Evolutionary conservation across 345 rosid species (phyloP).

Genomic region (Microthlaspi erraticum): DNA sequence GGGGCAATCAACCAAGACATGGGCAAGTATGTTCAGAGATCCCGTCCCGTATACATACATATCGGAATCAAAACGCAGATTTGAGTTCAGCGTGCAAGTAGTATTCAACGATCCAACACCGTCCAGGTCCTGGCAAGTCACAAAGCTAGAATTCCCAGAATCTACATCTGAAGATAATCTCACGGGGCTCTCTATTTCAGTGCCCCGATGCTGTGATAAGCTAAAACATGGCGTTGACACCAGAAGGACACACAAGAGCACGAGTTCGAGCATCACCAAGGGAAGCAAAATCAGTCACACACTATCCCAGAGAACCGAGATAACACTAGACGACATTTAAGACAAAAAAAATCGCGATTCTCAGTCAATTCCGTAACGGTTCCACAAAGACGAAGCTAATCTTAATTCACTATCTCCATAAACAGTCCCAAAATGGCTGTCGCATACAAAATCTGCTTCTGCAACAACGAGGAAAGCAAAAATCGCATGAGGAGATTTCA

Average conservation of each 20-base stretch:
- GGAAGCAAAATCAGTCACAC: slow-evolving; percentile 29
- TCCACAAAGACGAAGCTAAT: slow-evolving; percentile 13
- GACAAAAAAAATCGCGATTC: background rate
- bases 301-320: slow-evolving; percentile 25
- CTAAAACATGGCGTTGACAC: slow-evolving; percentile 49
- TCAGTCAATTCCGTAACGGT: background rate
- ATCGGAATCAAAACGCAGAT: slow-evolving; percentile 67
- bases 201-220: slow-evolving; percentile 41
- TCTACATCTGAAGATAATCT: slow-evolving; percentile 41
- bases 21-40: slow-evolving; percentile 72
- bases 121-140: slow-evolving; percentile 67
- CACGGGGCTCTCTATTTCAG: slow-evolving; percentile 38
- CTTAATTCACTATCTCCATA: slow-evolving; percentile 10
- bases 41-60: slow-evolving; percentile 68
- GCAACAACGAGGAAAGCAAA: slow-evolving; percentile 9
- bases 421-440: background rate
- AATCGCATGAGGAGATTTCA: background rate
- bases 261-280: slow-evolving; percentile 52
- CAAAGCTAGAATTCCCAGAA: slow-evolving; percentile 35
- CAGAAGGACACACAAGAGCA: slow-evolving; percentile 59
- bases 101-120: slow-evolving; percentile 94
- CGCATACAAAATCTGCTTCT: slow-evolving; percentile 34
- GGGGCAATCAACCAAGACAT: slow-evolving; percentile 71
- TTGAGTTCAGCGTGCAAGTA: slow-evolving; percentile 77
- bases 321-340: slow-evolving; percentile 24